Conservation (phyloP, 495 filamentous ascomycete genomes). For the Daldinia caldariorum region DNA sequence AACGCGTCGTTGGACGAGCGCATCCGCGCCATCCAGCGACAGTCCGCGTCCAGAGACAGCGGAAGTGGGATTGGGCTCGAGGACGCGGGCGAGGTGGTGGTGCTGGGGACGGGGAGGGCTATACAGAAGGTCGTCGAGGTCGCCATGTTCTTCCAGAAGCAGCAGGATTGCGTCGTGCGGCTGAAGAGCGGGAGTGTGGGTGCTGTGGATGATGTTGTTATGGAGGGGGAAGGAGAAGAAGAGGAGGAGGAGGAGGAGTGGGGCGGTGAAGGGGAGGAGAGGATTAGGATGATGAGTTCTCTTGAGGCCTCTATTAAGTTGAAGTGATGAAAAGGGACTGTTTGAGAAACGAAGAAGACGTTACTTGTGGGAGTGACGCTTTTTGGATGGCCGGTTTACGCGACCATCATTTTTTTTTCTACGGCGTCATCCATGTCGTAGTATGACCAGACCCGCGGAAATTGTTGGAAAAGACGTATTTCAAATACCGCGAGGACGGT, state of each 20-base stretch:
- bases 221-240: conserved; percentile 54
- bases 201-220: conserved; percentile 75
- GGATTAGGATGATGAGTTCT: conserved; percentile 71
- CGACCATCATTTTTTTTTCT: background rate
- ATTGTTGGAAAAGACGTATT: no score
- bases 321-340: conserved; percentile 51
- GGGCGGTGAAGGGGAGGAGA: conserved; percentile 61
- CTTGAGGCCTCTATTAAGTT: conserved; percentile 72
- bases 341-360: background rate
- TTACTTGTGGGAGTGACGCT: background rate
- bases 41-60: conserved; percentile 30
- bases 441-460: no score
- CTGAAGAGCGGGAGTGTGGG: conserved; percentile 71
- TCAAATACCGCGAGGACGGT: no score
- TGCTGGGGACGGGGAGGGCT: conserved; percentile 83
- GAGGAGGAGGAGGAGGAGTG: conserved; percentile 59
- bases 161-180: conserved; percentile 64
- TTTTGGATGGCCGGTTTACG: background rate
- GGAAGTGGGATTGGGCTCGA: conserved; percentile 37
- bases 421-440: background rate
- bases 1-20: conserved; percentile 53
- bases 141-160: conserved; percentile 70
- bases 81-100: conserved; percentile 67
- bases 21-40: conserved; percentile 53
- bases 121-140: conserved; percentile 75